These are phyloP conservation scores for Lepidium didymum DNA, from an alignment of 345 rosid species.

Conservation along the genomic window DNA sequence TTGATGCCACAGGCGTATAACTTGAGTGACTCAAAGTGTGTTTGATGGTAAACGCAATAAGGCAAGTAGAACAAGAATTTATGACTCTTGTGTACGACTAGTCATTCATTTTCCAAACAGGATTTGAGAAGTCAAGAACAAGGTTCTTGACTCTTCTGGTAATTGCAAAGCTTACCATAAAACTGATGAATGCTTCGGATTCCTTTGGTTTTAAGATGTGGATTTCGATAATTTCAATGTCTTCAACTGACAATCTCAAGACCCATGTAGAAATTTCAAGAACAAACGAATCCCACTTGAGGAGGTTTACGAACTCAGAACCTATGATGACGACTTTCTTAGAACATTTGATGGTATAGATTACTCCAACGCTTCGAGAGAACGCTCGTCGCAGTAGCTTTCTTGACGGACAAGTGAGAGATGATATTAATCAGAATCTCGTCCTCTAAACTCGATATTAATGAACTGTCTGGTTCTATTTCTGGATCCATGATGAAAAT, in stretches of 20 bases:
- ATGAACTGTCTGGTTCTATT: not conserved
- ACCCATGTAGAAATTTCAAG: not conserved
- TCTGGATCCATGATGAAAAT: not conserved
- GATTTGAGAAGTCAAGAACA: too few relatives aligned
- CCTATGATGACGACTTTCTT: not conserved
- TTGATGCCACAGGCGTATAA: not conserved
- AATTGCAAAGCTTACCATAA: too few relatives aligned
- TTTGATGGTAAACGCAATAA: too few relatives aligned
- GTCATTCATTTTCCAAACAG: too few relatives aligned
- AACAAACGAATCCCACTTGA: not conserved
- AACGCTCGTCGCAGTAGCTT: not conserved
- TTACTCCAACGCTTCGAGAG: not conserved
- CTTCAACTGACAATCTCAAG: not conserved
- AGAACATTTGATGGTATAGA: not conserved
- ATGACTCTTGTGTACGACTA: too few relatives aligned
- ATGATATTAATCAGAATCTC: not conserved
- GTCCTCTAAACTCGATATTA: not conserved
- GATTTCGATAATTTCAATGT: not conserved
- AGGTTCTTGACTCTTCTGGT: too few relatives aligned
- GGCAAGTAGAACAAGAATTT: too few relatives aligned
- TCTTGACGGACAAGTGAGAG: not conserved
- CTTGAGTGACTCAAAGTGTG: not conserved
- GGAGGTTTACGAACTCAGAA: not conserved
- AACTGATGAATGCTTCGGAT: too few relatives aligned
- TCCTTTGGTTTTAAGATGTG: too few relatives aligned